These are phyloP conservation scores for Phytophthora kernoviae DNA, from an alignment of 352 stramenopile genomes.

Conservation along the genomic window DNA sequence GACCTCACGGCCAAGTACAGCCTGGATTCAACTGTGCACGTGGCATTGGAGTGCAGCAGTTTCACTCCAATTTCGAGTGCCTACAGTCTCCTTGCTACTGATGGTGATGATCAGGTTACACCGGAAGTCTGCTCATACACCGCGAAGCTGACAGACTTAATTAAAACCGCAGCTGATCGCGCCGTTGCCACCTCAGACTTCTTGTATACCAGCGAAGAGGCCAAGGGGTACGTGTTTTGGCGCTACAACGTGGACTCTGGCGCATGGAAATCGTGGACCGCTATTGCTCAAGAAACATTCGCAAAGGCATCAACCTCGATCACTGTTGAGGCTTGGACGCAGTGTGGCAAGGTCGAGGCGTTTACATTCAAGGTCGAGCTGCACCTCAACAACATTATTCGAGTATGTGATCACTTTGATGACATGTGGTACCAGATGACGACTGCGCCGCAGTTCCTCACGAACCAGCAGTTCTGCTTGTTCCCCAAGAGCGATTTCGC, in stretches of 20 bases:
- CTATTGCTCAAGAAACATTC: constrained; percentile 21
- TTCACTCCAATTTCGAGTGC: neutral
- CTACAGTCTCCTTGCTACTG: neutral
- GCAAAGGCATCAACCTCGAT: constrained; percentile 30
- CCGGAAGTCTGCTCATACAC: neutral
- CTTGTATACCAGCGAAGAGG: neutral
- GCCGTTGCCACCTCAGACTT: neutral
- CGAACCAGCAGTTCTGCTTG: neutral
- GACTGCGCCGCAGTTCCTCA: neutral
- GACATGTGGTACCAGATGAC: constrained; percentile 7
- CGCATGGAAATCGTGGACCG: neutral
- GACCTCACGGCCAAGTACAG: neutral
- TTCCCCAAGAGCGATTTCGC: constrained; percentile 8
- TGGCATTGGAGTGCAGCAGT: neutral
- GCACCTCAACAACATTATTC: constrained; percentile 28
- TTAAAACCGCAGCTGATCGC: neutral
- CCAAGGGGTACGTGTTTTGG: constrained; percentile 32
- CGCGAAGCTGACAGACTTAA: neutral
- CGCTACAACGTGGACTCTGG: constrained; percentile 29
- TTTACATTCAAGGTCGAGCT: constrained; percentile 35
- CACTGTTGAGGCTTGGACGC: constrained; percentile 51
- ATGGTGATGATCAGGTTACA: neutral
- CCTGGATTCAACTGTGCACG: neutral
- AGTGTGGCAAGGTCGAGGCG: constrained; percentile 35
- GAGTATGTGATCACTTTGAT: constrained; percentile 1